A percentile compares a stretch with the other conserved stretches of the same genome.
These are phyloP conservation scores for Malus hybrid DNA, from an alignment of 331 rosid genomes.

Conservation along the genomic window DNA sequence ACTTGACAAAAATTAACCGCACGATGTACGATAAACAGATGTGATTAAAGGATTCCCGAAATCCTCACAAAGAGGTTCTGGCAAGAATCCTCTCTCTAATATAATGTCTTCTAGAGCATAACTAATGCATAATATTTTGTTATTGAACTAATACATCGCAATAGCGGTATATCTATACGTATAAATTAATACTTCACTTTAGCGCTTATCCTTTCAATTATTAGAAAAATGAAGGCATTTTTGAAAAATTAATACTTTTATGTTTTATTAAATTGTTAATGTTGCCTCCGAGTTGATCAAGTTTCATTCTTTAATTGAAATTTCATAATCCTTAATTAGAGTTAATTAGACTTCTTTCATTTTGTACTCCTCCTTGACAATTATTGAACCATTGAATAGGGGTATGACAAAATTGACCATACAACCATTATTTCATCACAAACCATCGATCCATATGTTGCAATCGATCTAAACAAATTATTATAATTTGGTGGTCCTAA, in stretches of 20 bases:
- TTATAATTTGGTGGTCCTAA: neutral
- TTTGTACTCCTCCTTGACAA: conserved; percentile 7
- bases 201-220: neutral
- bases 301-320: conserved; percentile 1
- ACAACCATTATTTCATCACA: neutral
- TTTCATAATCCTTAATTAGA: conserved; percentile 2
- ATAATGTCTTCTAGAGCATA: too few relatives aligned
- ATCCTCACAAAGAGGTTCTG: too few relatives aligned
- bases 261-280: neutral
- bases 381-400: conserved; percentile 6
- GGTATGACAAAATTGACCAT: conserved; percentile 4
- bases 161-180: rapidly evolving
- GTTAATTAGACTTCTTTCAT: neutral
- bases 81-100: too few relatives aligned
- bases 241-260: too few relatives aligned
- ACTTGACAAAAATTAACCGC: too few relatives aligned
- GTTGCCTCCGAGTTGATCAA: conserved; percentile 7
- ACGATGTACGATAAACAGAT: too few relatives aligned
- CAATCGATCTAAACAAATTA: neutral
- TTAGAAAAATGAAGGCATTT: neutral
- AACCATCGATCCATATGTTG: neutral
- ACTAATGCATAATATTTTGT: too few relatives aligned
- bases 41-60: too few relatives aligned
- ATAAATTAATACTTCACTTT: neutral
- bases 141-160: rapidly evolving